phyloP scores from a whole-genome alignment of 108 stramenopile species.

The Fragilaria radians region DNA sequence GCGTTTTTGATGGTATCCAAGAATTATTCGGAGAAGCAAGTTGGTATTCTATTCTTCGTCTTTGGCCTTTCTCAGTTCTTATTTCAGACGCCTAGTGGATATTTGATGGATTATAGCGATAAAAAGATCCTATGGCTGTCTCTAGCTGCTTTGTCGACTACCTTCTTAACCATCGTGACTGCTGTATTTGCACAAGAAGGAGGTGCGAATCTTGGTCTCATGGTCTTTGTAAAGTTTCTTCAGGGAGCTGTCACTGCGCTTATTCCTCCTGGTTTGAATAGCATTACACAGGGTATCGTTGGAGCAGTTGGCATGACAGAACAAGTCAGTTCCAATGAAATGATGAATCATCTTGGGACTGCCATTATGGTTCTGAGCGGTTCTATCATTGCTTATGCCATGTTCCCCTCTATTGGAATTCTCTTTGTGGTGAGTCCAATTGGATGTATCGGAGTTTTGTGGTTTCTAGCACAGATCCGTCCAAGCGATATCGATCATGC shows the following conservation, averaged over 20 bases:
- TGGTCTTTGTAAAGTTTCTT: constrained; percentile 72
- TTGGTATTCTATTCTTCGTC: constrained; percentile 81
- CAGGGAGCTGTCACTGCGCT: constrained; percentile 81
- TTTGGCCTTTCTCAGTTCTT: constrained; percentile 87
- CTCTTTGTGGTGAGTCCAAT: constrained; percentile 81
- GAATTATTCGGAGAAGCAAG: constrained; percentile 76
- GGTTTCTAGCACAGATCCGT: constrained; percentile 57
- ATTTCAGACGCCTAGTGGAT: constrained; percentile 84
- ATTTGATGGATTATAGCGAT: constrained; percentile 81
- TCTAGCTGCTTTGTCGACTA: constrained; percentile 56
- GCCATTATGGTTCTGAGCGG: constrained; percentile 73
- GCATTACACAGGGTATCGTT: constrained; percentile 86
- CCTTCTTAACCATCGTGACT: constrained; percentile 57
- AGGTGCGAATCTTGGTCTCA: constrained; percentile 59
- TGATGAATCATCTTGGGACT: constrained; percentile 86
- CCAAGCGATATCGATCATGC: constrained; percentile 80
- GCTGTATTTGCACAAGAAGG: constrained; percentile 64
- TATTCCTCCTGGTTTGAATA: constrained; percentile 83
- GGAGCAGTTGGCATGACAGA: constrained; percentile 78
- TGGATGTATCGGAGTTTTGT: constrained; percentile 67
- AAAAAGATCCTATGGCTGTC: constrained; percentile 61
- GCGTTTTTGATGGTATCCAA: constrained; percentile 80
- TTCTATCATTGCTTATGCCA: constrained; percentile 52
- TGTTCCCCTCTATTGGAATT: constrained; percentile 69
- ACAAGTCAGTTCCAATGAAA: constrained; percentile 81